Conservation (phyloP, 305 asterid species). For the Fraxinus paxiana region DNA sequence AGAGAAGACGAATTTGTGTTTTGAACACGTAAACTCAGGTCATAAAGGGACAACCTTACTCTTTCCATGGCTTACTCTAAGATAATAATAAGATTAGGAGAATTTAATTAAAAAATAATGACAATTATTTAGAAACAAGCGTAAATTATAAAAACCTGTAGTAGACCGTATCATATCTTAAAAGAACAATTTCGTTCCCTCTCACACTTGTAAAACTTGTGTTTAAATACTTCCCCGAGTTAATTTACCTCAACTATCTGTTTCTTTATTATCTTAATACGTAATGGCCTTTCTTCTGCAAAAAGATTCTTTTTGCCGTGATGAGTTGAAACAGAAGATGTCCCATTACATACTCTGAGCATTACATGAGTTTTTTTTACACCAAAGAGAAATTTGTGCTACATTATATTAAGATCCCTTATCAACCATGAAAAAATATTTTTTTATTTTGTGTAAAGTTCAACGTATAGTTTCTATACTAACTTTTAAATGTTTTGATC, state of each 20-base stretch:
- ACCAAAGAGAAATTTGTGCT: not conserved
- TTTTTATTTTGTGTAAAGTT: not conserved
- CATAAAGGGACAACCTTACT: not conserved
- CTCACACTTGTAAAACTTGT: not conserved
- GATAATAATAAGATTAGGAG: not conserved
- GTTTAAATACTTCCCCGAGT: not conserved
- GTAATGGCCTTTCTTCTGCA: not conserved
- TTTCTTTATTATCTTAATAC: not conserved
- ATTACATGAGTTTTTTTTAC: not conserved
- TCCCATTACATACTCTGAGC: not conserved
- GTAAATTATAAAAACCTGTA: not conserved
- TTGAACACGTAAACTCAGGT: conserved; percentile 5
- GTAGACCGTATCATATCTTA: not conserved
- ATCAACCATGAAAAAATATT: not conserved
- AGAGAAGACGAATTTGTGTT: conserved; percentile 13
- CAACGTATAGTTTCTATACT: not conserved
- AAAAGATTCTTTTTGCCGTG: not conserved
- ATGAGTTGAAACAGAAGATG: not conserved
- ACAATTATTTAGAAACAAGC: not conserved
- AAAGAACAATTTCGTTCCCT: not conserved
- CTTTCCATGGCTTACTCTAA: not conserved
- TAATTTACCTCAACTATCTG: not conserved
- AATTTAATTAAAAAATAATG: not conserved
- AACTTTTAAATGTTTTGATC: not conserved
- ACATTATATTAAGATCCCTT: not conserved